These are phyloP conservation scores for Casuarina glauca DNA, from an alignment of 306 rosid species.

Conservation along the genomic window DNA sequence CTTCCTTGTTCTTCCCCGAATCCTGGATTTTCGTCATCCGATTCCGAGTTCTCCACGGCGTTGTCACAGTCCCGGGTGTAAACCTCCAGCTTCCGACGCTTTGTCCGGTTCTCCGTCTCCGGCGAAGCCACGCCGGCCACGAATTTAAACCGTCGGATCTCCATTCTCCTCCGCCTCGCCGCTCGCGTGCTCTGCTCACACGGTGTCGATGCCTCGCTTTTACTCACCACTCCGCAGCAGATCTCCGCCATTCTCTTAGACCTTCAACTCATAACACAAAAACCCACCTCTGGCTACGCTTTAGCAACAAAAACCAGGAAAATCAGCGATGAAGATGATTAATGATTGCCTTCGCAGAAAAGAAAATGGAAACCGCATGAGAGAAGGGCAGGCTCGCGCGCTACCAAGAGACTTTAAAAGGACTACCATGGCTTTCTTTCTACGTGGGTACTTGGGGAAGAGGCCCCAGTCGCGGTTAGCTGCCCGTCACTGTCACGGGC, in stretches of 20 bases:
- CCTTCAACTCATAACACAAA: background rate
- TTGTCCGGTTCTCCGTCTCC: constrained; percentile 16
- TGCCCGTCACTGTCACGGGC: constrained; percentile 20
- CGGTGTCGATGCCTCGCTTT: constrained; percentile 18
- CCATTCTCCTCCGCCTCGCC: constrained; percentile 58
- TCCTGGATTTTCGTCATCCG: constrained; percentile 14
- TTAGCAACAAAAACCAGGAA: background rate
- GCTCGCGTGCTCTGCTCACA: constrained; percentile 34
- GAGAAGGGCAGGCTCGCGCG: constrained; percentile 17
- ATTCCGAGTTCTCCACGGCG: constrained; percentile 26
- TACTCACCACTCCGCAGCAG: constrained; percentile 37
- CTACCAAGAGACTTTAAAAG: constrained; percentile 12
- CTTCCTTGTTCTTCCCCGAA: background rate
- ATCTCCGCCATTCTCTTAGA: constrained; percentile 42
- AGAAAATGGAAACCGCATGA: too few species aligned
- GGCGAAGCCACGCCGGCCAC: constrained; percentile 30
- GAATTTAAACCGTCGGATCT: constrained; percentile 46
- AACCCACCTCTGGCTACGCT: background rate
- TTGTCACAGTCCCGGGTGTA: constrained; percentile 28
- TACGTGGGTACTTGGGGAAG: background rate
- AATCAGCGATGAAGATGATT: too few species aligned
- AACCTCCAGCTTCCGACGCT: constrained; percentile 33
- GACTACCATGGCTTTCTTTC: constrained; percentile 5
- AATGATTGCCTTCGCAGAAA: too few species aligned
- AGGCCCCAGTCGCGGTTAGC: background rate